Percentiles rank a stretch among this genome's conserved stretches.
These are phyloP conservation scores for Acorus calamus DNA, from an alignment of 106 monocot genomes.

Conservation along the genomic window DNA sequence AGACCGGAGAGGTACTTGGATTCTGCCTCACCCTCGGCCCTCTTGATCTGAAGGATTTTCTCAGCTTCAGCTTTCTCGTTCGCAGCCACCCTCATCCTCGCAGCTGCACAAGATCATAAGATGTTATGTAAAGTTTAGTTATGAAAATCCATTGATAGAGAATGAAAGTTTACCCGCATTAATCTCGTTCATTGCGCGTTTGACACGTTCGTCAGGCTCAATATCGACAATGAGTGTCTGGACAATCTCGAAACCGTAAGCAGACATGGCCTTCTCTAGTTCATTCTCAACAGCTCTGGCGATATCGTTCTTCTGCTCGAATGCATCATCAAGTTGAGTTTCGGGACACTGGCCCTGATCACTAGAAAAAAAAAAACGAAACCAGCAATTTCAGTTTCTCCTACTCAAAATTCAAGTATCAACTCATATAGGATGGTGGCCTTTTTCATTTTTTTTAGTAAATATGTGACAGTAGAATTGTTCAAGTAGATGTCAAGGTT, in stretches of 20 bases:
- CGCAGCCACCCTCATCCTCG: neutral
- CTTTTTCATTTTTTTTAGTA: too few species aligned
- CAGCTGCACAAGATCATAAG: neutral
- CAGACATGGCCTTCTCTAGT: conserved; percentile 85
- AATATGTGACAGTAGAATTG: too few species aligned
- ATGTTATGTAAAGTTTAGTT: too few species aligned
- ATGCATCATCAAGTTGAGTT: conserved; percentile 67
- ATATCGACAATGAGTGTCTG: conserved; percentile 85
- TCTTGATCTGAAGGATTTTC: conserved; percentile 1
- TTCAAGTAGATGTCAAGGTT: too few species aligned
- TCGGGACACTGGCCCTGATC: conserved; percentile 80
- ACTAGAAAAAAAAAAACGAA: conserved; percentile 19
- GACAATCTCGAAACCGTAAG: conserved; percentile 76
- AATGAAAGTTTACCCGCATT: conserved; percentile 41
- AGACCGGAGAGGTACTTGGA: neutral
- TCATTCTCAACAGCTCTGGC: conserved; percentile 71
- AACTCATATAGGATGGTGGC: too few species aligned
- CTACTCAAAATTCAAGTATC: too few species aligned
- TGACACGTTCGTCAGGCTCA: conserved; percentile 69
- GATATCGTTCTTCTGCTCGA: conserved; percentile 80
- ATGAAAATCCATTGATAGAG: too few species aligned
- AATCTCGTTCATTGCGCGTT: conserved; percentile 82
- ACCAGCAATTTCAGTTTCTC: too few species aligned
- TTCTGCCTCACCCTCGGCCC: neutral
- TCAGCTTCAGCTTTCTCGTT: neutral